Percentiles rank a stretch among this genome's conserved stretches.
phyloP scores from a whole-genome alignment of 1,284 basidiomycete species.

The Tilletiaria anomala region DNA sequence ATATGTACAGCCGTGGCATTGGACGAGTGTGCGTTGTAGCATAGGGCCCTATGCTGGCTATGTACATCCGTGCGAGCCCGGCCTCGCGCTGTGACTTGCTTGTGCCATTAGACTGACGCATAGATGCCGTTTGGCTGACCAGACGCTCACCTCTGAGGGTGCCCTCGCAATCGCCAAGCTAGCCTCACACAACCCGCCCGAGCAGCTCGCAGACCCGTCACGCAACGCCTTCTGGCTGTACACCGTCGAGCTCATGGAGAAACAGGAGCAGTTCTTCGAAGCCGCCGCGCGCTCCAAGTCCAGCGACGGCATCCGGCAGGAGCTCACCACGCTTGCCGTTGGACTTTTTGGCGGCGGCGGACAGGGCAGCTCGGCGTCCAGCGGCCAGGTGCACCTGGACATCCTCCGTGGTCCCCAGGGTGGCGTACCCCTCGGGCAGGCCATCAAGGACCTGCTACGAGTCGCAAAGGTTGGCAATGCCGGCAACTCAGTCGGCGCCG shows the following conservation, averaged over 20 bases:
- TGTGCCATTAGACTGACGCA: neutral
- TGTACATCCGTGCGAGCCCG: too few species aligned
- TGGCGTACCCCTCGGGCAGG: constrained; percentile 32
- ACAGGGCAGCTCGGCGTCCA: constrained; percentile 10
- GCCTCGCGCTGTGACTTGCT: too few species aligned
- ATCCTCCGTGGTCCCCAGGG: constrained; percentile 44
- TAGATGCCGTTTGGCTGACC: too few species aligned
- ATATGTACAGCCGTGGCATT: constrained; percentile 55
- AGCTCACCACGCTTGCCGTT: constrained; percentile 52
- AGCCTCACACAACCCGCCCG: constrained; percentile 18
- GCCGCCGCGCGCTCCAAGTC: constrained; percentile 57
- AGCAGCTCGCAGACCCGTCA: constrained; percentile 6
- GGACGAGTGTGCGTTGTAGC: too few species aligned
- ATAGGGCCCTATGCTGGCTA: too few species aligned
- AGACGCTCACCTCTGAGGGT: constrained; percentile 65
- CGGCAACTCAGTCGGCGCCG: constrained; percentile 60
- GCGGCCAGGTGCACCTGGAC: constrained; percentile 31
- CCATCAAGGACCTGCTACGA: constrained; percentile 52
- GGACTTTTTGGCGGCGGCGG: constrained; percentile 41
- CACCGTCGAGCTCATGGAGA: constrained; percentile 54
- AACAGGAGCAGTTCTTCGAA: constrained; percentile 64
- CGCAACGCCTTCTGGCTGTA: constrained; percentile 27
- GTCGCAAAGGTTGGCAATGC: constrained; percentile 57
- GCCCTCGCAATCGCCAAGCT: constrained; percentile 56
- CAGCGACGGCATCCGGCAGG: constrained; percentile 58